Conservation (phyloP, 2,329 filamentous ascomycete genomes). For the Diaporthe capsici region DNA sequence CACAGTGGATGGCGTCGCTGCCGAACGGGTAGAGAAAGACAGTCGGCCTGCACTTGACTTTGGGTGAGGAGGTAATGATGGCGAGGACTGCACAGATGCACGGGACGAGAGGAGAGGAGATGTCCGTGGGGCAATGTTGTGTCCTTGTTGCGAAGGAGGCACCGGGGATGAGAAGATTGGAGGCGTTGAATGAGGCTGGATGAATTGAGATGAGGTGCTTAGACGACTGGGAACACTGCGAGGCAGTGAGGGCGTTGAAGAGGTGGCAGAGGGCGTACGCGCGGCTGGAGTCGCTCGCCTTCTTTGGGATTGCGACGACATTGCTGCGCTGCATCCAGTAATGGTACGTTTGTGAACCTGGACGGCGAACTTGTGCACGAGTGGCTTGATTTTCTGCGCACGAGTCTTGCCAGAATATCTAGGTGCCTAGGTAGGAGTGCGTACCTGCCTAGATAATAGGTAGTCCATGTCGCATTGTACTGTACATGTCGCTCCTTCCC, state of each 20-base stretch:
- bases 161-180: conserved; percentile 35
- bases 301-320: conserved; percentile 10
- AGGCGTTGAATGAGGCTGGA: conserved; percentile 27
- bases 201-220: conserved; percentile 26
- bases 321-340: neutral
- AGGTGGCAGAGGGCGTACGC: conserved; percentile 32
- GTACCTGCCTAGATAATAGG: neutral
- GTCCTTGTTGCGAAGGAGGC: conserved; percentile 11
- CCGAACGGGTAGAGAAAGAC: conserved; percentile 14
- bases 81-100: conserved; percentile 32
- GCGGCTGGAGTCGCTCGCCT: conserved; percentile 22
- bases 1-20: conserved; percentile 10
- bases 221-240: conserved; percentile 16
- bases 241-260: conserved; percentile 3
- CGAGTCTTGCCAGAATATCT: neutral
- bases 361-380: neutral
- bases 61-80: conserved; percentile 32
- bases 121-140: neutral
- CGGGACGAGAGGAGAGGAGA: neutral
- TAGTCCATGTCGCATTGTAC: neutral
- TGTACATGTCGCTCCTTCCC: conserved; percentile 13
- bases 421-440: neutral
- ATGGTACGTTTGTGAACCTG: neutral
- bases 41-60: conserved; percentile 10
- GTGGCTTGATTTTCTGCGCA: neutral